phyloP scores from a whole-genome alignment of 2,329 filamentous ascomycete species.

The Colletotrichum liriopes region DNA sequence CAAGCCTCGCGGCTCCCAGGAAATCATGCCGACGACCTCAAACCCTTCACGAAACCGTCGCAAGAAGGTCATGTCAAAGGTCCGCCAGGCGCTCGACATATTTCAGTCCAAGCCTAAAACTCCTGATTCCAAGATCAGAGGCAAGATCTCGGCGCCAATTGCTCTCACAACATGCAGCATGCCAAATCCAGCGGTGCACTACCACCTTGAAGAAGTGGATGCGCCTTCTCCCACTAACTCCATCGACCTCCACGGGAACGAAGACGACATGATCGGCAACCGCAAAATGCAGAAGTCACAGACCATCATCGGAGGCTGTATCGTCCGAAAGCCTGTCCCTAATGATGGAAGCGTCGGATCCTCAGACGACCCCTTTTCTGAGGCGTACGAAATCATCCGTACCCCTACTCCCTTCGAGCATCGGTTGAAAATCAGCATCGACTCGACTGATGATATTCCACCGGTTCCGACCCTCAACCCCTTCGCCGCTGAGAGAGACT shows the following conservation, averaged over 20 bases:
- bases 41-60: slow-evolving; percentile 50
- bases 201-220: slow-evolving; percentile 37
- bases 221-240: slow-evolving; percentile 49
- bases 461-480: slow-evolving; percentile 39
- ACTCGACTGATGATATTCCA: slow-evolving; percentile 24
- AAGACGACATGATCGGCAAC: slow-evolving; percentile 50
- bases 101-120: slow-evolving; percentile 49
- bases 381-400: slow-evolving; percentile 39
- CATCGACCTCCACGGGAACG: slow-evolving; percentile 53
- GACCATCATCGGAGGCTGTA: slow-evolving; percentile 50
- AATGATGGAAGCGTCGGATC: slow-evolving; percentile 48
- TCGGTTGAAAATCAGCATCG: slow-evolving; percentile 35
- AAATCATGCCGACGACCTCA: slow-evolving; percentile 39
- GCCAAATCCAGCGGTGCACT: slow-evolving; percentile 32
- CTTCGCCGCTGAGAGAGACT: slow-evolving; percentile 57
- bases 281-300: slow-evolving; percentile 50
- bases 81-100: slow-evolving; percentile 53
- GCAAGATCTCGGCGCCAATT: slow-evolving; percentile 37
- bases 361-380: slow-evolving; percentile 52
- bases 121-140: slow-evolving; percentile 40
- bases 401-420: slow-evolving; percentile 47
- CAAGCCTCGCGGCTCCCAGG: slow-evolving; percentile 48
- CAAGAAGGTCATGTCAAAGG: slow-evolving; percentile 52
- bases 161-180: slow-evolving; percentile 18
- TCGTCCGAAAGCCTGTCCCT: slow-evolving; percentile 50